Conservation (phyloP, 176 grass and related monocot species). For the Eleusine coracana region DNA sequence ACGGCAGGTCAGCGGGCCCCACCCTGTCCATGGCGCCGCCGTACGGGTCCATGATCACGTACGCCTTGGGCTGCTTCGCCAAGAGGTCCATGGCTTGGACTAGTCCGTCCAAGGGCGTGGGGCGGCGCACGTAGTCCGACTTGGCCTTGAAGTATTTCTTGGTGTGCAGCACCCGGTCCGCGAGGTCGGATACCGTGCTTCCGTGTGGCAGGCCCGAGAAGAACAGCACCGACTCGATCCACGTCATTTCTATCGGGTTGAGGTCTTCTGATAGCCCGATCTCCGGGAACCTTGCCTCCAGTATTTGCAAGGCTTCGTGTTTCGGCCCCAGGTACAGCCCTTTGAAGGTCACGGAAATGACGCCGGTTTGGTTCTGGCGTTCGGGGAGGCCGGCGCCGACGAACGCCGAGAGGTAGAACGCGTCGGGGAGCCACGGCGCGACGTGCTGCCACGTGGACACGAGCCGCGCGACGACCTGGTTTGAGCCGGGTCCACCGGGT, state of each 20-base stretch:
- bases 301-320: constrained; percentile 33
- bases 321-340: constrained; percentile 62
- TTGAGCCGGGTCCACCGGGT: constrained; percentile 15
- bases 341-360: constrained; percentile 68
- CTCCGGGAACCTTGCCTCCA: constrained; percentile 41
- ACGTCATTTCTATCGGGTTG: constrained; percentile 55
- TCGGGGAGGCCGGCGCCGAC: constrained; percentile 57
- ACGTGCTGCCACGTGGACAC: constrained; percentile 64
- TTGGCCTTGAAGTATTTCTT: constrained; percentile 91
- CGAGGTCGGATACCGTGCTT: constrained; percentile 47
- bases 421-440: constrained; percentile 68
- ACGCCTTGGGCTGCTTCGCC: constrained; percentile 58
- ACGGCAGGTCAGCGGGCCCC: constrained; percentile 40
- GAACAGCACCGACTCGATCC: constrained; percentile 78
- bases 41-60: constrained; percentile 82
- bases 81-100: constrained; percentile 19
- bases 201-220: constrained; percentile 62
- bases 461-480: constrained; percentile 36
- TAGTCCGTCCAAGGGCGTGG: constrained; percentile 24
- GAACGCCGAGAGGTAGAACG: constrained; percentile 79
- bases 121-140: constrained; percentile 62
- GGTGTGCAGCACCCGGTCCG: constrained; percentile 38
- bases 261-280: constrained; percentile 43
- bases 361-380: neutral
- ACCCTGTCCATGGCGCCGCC: constrained; percentile 68